phyloP scores from a whole-genome alignment of 164 flowering plant species.

The Euptelea pleiosperma region DNA sequence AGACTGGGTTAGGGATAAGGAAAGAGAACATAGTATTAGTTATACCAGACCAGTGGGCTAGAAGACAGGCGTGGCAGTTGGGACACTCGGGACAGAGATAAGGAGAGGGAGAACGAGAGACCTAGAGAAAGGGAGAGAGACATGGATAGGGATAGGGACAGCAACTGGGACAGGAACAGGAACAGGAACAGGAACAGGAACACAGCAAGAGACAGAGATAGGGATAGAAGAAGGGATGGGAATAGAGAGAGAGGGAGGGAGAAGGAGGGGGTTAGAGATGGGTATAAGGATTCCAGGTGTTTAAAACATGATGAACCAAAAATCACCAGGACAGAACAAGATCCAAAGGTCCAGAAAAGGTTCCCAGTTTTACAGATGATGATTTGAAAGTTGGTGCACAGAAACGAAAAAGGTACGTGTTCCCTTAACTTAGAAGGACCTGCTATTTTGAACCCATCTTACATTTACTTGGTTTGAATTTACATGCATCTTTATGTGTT shows the following conservation, averaged over 20 bases:
- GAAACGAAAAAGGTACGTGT: constrained; percentile 35
- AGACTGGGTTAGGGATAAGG: constrained; percentile 32
- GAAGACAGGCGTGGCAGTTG: constrained; percentile 29
- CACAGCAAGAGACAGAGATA: constrained; percentile 22
- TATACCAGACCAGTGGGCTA: constrained; percentile 23
- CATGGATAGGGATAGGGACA: constrained; percentile 19
- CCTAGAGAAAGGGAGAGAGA: constrained; percentile 26
- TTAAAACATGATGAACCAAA: constrained; percentile 34
- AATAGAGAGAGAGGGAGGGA: constrained; percentile 29
- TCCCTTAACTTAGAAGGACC: background rate
- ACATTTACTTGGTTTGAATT: background rate
- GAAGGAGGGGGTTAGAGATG: constrained; percentile 26
- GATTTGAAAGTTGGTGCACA: constrained; percentile 18
- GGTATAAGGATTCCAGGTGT: constrained; percentile 29
- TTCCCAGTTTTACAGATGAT: constrained; percentile 18
- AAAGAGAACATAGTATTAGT: constrained; percentile 33
- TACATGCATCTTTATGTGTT: constrained; percentile 3
- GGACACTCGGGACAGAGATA: constrained; percentile 14
- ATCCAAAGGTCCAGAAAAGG: constrained; percentile 20
- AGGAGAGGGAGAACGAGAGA: constrained; percentile 15
- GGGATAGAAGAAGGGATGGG: constrained; percentile 25
- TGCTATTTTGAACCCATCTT: background rate
- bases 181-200: constrained; percentile 25
- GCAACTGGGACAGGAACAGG: constrained; percentile 16
- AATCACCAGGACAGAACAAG: constrained; percentile 25